These are phyloP conservation scores for Spergularia azorica DNA, from an alignment of 179 eudicot genomes.

Conservation along the genomic window DNA sequence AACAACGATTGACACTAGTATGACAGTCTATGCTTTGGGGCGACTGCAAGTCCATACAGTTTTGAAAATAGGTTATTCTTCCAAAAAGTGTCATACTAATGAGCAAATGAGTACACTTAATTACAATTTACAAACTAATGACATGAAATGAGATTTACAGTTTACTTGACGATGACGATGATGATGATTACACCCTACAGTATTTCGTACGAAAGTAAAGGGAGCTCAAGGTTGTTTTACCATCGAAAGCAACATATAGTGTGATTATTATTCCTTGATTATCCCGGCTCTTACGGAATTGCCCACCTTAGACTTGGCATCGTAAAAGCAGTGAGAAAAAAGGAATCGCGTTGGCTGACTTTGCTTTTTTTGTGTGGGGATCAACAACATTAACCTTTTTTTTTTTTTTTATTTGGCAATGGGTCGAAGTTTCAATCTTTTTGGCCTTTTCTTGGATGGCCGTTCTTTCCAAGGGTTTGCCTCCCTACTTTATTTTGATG, in stretches of 20 bases:
- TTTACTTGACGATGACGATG: too few species aligned
- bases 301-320: background rate
- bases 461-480: background rate
- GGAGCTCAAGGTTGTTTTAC: background rate
- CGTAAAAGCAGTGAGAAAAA: slow-evolving; percentile 35
- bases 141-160: too few species aligned
- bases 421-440: slow-evolving; percentile 15
- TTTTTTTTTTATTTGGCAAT: background rate
- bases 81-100: too few species aligned
- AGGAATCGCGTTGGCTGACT: slow-evolving; percentile 41
- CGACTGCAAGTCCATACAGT: too few species aligned
- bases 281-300: slow-evolving; percentile 11
- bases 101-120: too few species aligned
- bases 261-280: slow-evolving; percentile 21
- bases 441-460: slow-evolving; percentile 13
- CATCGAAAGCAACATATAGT: background rate
- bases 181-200: too few species aligned
- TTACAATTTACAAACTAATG: too few species aligned
- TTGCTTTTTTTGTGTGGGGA: slow-evolving; percentile 6
- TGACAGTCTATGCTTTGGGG: too few species aligned
- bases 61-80: too few species aligned
- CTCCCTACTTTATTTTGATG: background rate
- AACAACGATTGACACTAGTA: too few species aligned
- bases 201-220: background rate
- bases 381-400: background rate